These are phyloP conservation scores for Tribonema minus DNA, from an alignment of 108 stramenopile genomes.

Conservation along the genomic window DNA sequence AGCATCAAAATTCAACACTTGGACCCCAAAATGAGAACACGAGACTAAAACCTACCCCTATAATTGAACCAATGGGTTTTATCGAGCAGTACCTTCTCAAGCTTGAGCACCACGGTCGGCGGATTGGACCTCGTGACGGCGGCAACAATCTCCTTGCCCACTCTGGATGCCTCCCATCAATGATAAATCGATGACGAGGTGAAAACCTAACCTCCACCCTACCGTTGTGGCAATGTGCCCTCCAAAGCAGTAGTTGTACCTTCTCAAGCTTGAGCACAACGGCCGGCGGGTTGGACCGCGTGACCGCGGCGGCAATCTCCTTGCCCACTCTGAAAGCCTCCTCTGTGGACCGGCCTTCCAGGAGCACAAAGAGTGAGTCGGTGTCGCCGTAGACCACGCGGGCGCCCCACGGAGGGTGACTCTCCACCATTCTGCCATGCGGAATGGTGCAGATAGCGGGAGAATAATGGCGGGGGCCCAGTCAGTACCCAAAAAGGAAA, in stretches of 20 bases:
- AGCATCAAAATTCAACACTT: too few relatives aligned
- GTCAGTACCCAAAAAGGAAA: too few relatives aligned
- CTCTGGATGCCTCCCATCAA: constrained; percentile 86
- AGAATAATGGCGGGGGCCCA: too few relatives aligned
- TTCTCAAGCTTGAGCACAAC: constrained; percentile 94
- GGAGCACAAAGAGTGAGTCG: constrained; percentile 88
- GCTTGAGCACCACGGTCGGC: constrained; percentile 83
- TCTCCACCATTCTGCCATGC: too few relatives aligned
- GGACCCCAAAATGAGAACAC: too few relatives aligned
- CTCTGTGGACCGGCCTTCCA: constrained; percentile 74
- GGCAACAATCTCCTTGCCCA: constrained; percentile 79
- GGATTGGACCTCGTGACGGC: constrained; percentile 80
- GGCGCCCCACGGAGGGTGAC: constrained; percentile 56
- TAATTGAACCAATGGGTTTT: too few relatives aligned
- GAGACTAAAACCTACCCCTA: too few relatives aligned
- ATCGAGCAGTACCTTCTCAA: constrained; percentile 99
- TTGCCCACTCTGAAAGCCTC: constrained; percentile 90
- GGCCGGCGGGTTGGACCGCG: constrained; percentile 76
- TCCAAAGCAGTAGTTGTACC: constrained; percentile 51
- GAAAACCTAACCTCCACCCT: too few relatives aligned
- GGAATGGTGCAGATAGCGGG: too few relatives aligned
- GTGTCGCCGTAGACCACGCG: constrained; percentile 91
- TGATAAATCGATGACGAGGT: too few relatives aligned
- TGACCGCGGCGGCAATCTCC: constrained; percentile 77
- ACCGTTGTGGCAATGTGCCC: too few relatives aligned